phyloP scores from a whole-genome alignment of 2,329 filamentous ascomycete species.

The Byssothecium circinans region DNA sequence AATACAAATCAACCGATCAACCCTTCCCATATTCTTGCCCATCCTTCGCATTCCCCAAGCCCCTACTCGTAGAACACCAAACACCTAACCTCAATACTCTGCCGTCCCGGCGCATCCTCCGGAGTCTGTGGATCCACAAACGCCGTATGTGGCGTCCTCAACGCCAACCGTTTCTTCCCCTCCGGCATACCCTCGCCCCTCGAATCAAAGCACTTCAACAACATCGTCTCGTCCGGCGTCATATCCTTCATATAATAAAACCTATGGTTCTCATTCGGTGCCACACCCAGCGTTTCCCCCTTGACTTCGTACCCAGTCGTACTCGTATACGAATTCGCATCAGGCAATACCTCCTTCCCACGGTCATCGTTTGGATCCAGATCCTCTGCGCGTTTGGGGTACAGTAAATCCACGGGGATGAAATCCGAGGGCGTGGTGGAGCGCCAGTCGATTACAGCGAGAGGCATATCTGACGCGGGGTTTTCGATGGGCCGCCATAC shows the following conservation, averaged over 20 bases:
- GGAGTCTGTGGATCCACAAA: conserved; percentile 57
- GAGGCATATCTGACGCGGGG: conserved; percentile 66
- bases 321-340: conserved; percentile 49
- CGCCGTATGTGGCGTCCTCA: conserved; percentile 68
- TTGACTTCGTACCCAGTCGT: conserved; percentile 64
- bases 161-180: conserved; percentile 45
- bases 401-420: conserved; percentile 63
- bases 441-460: conserved; percentile 69
- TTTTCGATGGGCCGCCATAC: conserved; percentile 69
- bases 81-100: conserved; percentile 67
- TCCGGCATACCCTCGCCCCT: conserved; percentile 46
- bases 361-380: conserved; percentile 55
- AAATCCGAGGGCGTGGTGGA: conserved; percentile 61
- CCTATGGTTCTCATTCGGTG: conserved; percentile 59
- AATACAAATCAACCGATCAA: too few species aligned
- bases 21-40: too few species aligned
- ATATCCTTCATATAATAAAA: conserved; percentile 71
- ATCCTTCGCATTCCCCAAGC: not conserved
- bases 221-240: conserved; percentile 58
- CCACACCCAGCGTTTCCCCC: conserved; percentile 65
- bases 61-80: conserved; percentile 62
- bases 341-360: conserved; percentile 60
- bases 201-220: conserved; percentile 56
- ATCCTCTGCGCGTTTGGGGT: conserved; percentile 53
- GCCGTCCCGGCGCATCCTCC: conserved; percentile 51